phyloP scores from a whole-genome alignment of 2,329 filamentous ascomycete genomes.

The Metarhizium rileyi region DNA sequence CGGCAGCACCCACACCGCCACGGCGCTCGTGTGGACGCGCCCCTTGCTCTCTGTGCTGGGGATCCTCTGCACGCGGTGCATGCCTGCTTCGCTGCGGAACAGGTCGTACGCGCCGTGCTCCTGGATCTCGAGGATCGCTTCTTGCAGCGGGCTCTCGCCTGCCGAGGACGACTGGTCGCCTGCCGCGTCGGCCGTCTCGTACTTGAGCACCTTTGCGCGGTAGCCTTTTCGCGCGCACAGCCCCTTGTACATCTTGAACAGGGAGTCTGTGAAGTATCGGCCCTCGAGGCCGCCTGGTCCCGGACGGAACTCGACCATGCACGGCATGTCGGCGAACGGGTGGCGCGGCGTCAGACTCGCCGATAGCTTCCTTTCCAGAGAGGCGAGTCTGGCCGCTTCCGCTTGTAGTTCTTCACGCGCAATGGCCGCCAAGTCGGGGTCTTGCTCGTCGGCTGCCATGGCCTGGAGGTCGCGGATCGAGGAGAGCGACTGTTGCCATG shows the following conservation, averaged over 20 bases:
- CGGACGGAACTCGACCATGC: constrained; percentile 83
- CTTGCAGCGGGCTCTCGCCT: constrained; percentile 63
- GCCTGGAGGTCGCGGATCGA: constrained; percentile 43
- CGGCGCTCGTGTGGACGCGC: constrained; percentile 86
- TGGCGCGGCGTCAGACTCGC: constrained; percentile 75
- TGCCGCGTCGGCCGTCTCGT: constrained; percentile 62
- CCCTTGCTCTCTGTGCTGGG: constrained; percentile 87
- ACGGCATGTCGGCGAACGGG: constrained; percentile 82
- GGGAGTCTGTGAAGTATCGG: constrained; percentile 75
- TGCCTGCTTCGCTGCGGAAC: constrained; percentile 81
- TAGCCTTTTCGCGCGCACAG: constrained; percentile 65
- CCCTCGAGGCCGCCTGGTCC: constrained; percentile 89
- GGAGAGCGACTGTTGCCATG: constrained; percentile 46
- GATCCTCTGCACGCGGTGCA: constrained; percentile 90
- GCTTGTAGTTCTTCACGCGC: constrained; percentile 71
- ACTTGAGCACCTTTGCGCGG: constrained; percentile 62
- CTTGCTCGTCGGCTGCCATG: constrained; percentile 39
- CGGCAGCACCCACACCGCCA: constrained; percentile 84
- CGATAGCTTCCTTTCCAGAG: constrained; percentile 59
- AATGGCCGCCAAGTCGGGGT: constrained; percentile 65
- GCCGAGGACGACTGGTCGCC: constrained; percentile 41
- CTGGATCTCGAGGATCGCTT: constrained; percentile 79
- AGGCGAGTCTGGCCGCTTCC: constrained; percentile 51
- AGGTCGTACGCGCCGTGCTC: constrained; percentile 68
- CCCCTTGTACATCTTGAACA: constrained; percentile 81